phyloP scores from a whole-genome alignment of 2,329 filamentous ascomycete genomes.

The Dryadomyces sulphureus region DNA sequence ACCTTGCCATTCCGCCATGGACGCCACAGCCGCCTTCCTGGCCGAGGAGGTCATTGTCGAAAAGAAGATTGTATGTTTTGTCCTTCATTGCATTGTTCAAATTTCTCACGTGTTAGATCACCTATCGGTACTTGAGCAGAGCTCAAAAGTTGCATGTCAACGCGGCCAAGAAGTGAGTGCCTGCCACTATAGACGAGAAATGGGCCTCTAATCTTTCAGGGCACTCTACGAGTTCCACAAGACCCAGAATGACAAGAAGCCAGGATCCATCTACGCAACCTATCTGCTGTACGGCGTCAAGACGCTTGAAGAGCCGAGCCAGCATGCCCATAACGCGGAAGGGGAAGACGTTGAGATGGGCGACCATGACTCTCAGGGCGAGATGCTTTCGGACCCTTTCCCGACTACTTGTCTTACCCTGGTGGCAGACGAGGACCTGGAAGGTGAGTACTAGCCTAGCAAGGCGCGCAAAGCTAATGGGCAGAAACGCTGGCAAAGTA shows the following conservation, averaged over 20 bases:
- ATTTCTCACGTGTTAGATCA: conserved; percentile 46
- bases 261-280: conserved; percentile 73
- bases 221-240: conserved; percentile 80
- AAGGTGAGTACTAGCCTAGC: conserved; percentile 29
- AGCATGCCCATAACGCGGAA: conserved; percentile 13
- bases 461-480: background rate
- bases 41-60: conserved; percentile 65
- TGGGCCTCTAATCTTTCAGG: conserved; percentile 25
- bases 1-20: conserved; percentile 23
- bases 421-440: conserved; percentile 56
- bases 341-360: conserved; percentile 57
- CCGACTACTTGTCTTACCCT: conserved; percentile 48
- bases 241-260: conserved; percentile 59
- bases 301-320: conserved; percentile 19
- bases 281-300: conserved; percentile 70
- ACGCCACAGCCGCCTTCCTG: conserved; percentile 56
- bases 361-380: conserved; percentile 46
- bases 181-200: too few species aligned
- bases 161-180: conserved; percentile 66
- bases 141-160: conserved; percentile 75
- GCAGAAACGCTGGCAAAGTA: conserved; percentile 54
- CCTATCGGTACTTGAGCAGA: conserved; percentile 73
- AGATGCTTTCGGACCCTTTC: conserved; percentile 33
- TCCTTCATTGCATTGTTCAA: too few species aligned
- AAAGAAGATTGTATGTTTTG: conserved; percentile 45